These are phyloP conservation scores for Penicillium goetzii DNA, from an alignment of 495 filamentous ascomycete species.

Conservation along the genomic window DNA sequence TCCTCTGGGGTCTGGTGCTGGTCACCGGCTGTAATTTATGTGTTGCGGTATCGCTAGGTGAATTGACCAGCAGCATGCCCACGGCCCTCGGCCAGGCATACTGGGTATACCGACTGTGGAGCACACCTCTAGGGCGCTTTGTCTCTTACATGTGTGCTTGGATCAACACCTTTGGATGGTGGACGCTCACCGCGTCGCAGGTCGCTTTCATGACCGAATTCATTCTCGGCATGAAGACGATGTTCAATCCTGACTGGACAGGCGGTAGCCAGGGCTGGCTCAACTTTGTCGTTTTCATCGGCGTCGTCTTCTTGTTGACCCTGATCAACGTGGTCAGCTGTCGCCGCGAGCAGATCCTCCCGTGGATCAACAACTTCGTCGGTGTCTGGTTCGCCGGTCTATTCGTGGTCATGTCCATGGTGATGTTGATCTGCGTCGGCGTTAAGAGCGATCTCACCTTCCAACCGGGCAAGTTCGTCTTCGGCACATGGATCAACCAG, in stretches of 20 bases:
- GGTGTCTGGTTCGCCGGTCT: conserved; percentile 51
- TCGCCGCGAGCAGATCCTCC: conserved; percentile 48
- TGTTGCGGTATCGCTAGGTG: conserved; percentile 52
- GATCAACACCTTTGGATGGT: conserved; percentile 57
- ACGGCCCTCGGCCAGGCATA: conserved; percentile 54
- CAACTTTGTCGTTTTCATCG: conserved; percentile 50
- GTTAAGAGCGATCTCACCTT: conserved; percentile 40
- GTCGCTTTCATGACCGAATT: conserved; percentile 56
- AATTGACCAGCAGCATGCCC: conserved; percentile 54
- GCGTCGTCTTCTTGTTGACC: conserved; percentile 43
- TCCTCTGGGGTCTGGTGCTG: conserved; percentile 55
- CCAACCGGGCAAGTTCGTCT: conserved; percentile 55
- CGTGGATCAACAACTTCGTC: conserved; percentile 53
- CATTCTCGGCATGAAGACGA: conserved; percentile 50
- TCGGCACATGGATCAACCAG: conserved; percentile 60
- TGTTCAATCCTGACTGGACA: conserved; percentile 47
- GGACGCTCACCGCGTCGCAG: conserved; percentile 52
- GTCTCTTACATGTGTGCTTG: conserved; percentile 54
- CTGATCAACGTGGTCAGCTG: conserved; percentile 50
- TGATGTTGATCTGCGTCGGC: conserved; percentile 49
- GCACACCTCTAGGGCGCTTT: conserved; percentile 43
- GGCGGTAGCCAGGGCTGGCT: conserved; percentile 47
- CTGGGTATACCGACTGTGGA: conserved; percentile 50
- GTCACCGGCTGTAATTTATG: conserved; percentile 53
- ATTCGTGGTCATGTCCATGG: conserved; percentile 49